Conservation (phyloP, 371 early-diverging fungal genomes). For the Dentiscutata heterogama region DNA sequence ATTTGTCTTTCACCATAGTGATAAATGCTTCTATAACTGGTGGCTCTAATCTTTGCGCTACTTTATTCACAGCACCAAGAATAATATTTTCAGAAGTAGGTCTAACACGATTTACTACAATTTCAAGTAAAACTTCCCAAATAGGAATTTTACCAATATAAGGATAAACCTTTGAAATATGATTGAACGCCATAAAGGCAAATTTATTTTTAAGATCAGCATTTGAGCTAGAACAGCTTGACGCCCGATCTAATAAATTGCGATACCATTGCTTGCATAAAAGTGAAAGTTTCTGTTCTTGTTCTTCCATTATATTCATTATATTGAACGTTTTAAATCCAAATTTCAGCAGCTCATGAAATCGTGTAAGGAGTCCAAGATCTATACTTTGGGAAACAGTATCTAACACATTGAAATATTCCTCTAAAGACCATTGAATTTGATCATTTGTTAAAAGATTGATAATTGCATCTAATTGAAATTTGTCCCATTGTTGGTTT, state of each 20-base stretch:
- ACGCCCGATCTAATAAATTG: background rate
- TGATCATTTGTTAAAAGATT: background rate
- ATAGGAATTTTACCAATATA: background rate
- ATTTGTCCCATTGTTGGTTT: background rate
- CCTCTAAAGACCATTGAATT: slow-evolving; percentile 13
- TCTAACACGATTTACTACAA: background rate
- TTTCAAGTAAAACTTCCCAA: background rate
- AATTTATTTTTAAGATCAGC: background rate
- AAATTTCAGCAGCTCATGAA: background rate
- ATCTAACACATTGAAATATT: slow-evolving; percentile 4
- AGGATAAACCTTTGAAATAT: slow-evolving; percentile 21
- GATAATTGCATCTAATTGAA: background rate
- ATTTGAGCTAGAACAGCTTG: background rate
- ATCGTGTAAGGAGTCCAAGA: background rate
- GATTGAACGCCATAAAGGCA: background rate
- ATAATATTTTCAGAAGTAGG: background rate
- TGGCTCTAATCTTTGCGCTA: background rate
- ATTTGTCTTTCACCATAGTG: background rate
- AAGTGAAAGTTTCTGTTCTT: background rate
- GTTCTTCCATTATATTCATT: background rate
- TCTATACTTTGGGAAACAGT: background rate
- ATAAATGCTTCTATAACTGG: background rate
- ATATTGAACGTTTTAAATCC: background rate
- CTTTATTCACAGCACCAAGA: background rate
- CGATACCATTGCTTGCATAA: slow-evolving; percentile 35